phyloP scores from a whole-genome alignment of 2,329 filamentous ascomycete genomes.

The Venturia effusa region DNA sequence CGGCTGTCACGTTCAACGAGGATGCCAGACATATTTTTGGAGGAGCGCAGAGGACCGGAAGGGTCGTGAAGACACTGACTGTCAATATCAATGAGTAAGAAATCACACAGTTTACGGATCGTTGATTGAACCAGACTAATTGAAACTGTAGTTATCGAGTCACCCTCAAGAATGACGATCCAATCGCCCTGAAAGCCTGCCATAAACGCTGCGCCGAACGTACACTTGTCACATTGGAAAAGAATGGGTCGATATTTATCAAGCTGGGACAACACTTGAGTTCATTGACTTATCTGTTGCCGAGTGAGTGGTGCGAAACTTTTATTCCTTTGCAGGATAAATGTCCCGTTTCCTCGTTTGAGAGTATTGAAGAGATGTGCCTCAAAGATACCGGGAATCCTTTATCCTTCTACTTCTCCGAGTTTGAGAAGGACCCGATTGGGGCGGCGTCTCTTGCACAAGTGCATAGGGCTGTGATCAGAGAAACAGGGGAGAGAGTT shows the following conservation, averaged over 20 bases:
- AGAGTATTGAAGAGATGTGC: slow-evolving; percentile 82
- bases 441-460: slow-evolving; percentile 91
- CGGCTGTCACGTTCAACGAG: slow-evolving; percentile 41
- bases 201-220: slow-evolving; percentile 87
- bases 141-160: slow-evolving; percentile 61
- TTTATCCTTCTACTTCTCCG: slow-evolving; percentile 73
- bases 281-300: slow-evolving; percentile 89
- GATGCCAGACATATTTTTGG: slow-evolving; percentile 68
- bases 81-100: slow-evolving; percentile 82
- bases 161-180: slow-evolving; percentile 64
- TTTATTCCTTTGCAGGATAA: slow-evolving; percentile 94
- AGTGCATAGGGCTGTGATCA: slow-evolving; percentile 79
- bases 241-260: slow-evolving; percentile 97
- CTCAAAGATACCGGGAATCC: slow-evolving; percentile 67
- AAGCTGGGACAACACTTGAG: slow-evolving; percentile 94
- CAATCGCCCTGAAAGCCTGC: slow-evolving; percentile 61
- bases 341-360: slow-evolving; percentile 83
- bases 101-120: no score
- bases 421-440: slow-evolving; percentile 71
- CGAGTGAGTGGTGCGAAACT: slow-evolving; percentile 84
- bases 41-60: slow-evolving; percentile 63
- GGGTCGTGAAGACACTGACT: slow-evolving; percentile 63
- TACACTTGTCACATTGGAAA: slow-evolving; percentile 78
- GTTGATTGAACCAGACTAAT: not conserved
- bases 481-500: slow-evolving; percentile 72